These are phyloP conservation scores for Gossypium rotundifolium DNA, from an alignment of 345 rosid genomes.

Conservation along the genomic window DNA sequence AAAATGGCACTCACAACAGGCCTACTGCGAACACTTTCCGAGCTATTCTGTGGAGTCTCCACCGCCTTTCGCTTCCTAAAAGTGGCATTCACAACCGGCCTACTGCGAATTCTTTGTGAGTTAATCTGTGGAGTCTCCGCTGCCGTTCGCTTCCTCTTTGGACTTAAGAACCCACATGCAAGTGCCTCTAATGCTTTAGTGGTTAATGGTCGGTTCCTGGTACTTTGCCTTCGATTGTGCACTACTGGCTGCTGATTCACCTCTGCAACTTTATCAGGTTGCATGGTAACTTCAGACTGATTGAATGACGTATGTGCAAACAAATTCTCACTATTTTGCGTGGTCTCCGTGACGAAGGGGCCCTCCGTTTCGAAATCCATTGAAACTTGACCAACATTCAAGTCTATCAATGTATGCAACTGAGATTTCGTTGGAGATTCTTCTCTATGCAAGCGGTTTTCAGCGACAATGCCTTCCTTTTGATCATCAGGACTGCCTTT, in stretches of 20 bases:
- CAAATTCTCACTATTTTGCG: slow-evolving; percentile 29
- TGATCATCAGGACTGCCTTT: slow-evolving; percentile 29
- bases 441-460: slow-evolving; percentile 14
- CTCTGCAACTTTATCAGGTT: slow-evolving; percentile 2
- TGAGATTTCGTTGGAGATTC: slow-evolving; percentile 25
- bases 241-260: neutral
- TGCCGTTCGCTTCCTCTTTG: slow-evolving; percentile 31
- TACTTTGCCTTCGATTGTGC: slow-evolving; percentile 34
- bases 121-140: slow-evolving; percentile 27
- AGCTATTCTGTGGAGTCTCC: slow-evolving; percentile 25
- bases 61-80: slow-evolving; percentile 24
- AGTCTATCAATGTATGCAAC: slow-evolving; percentile 34
- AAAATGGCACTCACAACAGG: neutral
- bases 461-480: slow-evolving; percentile 23
- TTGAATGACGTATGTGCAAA: slow-evolving; percentile 23
- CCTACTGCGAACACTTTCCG: slow-evolving; percentile 24
- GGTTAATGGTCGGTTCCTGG: slow-evolving; percentile 42
- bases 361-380: slow-evolving; percentile 29
- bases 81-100: slow-evolving; percentile 17
- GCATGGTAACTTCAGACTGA: slow-evolving; percentile 23
- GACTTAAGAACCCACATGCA: slow-evolving; percentile 32
- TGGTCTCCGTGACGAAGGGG: slow-evolving; percentile 16
- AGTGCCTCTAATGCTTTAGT: slow-evolving; percentile 48
- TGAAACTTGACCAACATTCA: slow-evolving; percentile 45
- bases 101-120: slow-evolving; percentile 29